These are phyloP conservation scores for Ottelia alismoides DNA, from an alignment of 106 monocot species.

Conservation along the genomic window DNA sequence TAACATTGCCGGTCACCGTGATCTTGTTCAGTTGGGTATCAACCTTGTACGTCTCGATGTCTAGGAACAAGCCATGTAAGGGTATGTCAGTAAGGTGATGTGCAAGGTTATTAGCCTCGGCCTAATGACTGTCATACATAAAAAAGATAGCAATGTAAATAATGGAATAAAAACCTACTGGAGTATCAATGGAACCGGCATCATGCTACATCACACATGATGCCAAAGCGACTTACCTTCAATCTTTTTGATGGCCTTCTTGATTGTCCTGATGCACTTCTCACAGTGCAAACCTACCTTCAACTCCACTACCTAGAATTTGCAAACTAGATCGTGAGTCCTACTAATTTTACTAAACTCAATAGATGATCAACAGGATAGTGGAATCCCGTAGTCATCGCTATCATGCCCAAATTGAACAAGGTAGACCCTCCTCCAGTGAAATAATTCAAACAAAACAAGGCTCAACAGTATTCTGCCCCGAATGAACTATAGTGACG, in stretches of 20 bases:
- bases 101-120: too few relatives aligned
- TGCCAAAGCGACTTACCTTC: slow-evolving; percentile 33
- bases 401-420: too few relatives aligned
- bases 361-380: too few relatives aligned
- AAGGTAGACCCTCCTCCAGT: too few relatives aligned
- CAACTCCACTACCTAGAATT: slow-evolving; percentile 88
- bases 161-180: not conserved
- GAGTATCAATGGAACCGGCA: not conserved
- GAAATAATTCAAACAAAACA: too few relatives aligned
- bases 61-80: slow-evolving; percentile 14
- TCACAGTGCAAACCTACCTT: slow-evolving; percentile 86
- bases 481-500: too few relatives aligned
- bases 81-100: not conserved
- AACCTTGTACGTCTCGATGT: slow-evolving; percentile 65
- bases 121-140: not conserved
- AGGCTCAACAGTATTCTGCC: too few relatives aligned
- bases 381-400: too few relatives aligned
- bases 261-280: slow-evolving; percentile 67
- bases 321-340: too few relatives aligned
- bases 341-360: too few relatives aligned
- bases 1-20: slow-evolving; percentile 74
- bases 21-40: slow-evolving; percentile 59
- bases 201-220: too few relatives aligned
- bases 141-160: not conserved
- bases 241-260: slow-evolving; percentile 88